Evolutionary conservation across 441 rosid genomes (phyloP), one percentile per base, ranked within the genome.

Genomic region (Lepidium campestre): DNA sequence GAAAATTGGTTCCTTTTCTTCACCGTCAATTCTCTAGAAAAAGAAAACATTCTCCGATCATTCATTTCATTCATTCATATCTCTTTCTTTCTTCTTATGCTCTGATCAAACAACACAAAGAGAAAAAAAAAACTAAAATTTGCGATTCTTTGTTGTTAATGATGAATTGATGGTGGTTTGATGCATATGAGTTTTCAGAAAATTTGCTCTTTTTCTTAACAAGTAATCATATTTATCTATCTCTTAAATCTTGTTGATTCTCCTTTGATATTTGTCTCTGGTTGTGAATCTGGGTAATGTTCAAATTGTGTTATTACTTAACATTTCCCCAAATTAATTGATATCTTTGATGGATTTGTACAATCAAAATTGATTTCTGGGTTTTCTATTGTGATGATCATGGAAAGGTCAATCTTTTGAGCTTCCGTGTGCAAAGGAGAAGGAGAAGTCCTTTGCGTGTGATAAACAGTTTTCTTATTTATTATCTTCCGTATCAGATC

Each of bases 381-480:
- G 53, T 73, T 70, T 70, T 23, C 57, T 70, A 61, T 73, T 75
- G 62, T 66, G 19, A 71, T 66, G 19, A 71, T 47, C 57, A 31
- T 74, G 68, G 50, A 74, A 77, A 58, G 75, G 88, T 84, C 82
- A 78, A 56, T 54, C 15, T 57, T 67, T 58, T 67, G 73, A 54
- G 57, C 37, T 67, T 57, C 67, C 60, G 65, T 68, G 60, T 81
- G 62, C 73, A 68, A 40, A 66, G 63, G 76, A 73, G 72, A 71
- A 64, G 61, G 61, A 68, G 20, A 72, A 40, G 72, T 79, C 78
- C 83, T 63, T 88, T 88, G 78, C 88, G 86, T 88, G 83, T 86
- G 81, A 83, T 72, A 67, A 78, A 75, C 44, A 78, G 65, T 76
- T 65, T 25, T 41, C 48, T 31, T 60, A 35, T 10, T 18, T 60